Conservation (phyloP, 108 stramenopile species). For the Nitzschia sp. region DNA sequence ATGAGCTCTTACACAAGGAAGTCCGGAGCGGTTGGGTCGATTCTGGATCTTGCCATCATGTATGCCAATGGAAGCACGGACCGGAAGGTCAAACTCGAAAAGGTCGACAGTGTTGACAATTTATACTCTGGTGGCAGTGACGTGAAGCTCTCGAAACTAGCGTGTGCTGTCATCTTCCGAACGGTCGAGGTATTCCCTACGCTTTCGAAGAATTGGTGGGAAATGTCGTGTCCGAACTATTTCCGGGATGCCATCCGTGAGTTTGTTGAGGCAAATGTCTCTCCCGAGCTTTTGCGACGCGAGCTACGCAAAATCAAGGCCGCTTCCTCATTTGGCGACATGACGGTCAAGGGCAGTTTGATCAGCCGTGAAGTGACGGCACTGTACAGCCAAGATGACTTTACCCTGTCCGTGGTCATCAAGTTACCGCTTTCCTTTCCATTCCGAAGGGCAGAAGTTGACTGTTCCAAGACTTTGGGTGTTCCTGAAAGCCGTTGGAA, state of each 20-base stretch:
- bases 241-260: constrained; percentile 43
- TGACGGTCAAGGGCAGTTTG: constrained; percentile 71
- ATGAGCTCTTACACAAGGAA: constrained; percentile 63
- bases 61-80: constrained; percentile 47
- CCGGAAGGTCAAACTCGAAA: constrained; percentile 29
- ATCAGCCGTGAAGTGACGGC: constrained; percentile 78
- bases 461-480: constrained; percentile 77
- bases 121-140: constrained; percentile 1
- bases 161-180: constrained; percentile 63
- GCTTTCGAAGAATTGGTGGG: constrained; percentile 79
- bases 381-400: constrained; percentile 85
- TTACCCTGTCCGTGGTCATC: constrained; percentile 74
- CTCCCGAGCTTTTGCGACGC: constrained; percentile 64
- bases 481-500: constrained; percentile 74
- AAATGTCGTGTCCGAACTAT: constrained; percentile 69
- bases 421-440: constrained; percentile 76
- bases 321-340: constrained; percentile 66
- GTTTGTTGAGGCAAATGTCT: constrained; percentile 73
- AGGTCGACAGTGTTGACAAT: neutral
- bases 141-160: constrained; percentile 46
- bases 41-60: constrained; percentile 55
- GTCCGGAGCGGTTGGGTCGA: constrained; percentile 31
- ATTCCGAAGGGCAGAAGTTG: constrained; percentile 79
- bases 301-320: constrained; percentile 68
- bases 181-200: constrained; percentile 77